Evolutionary conservation across 1,284 basidiomycete genomes (phyloP), one percentile per base, ranked within the genome.

Genomic region (Paramarasmius palmivorus): DNA sequence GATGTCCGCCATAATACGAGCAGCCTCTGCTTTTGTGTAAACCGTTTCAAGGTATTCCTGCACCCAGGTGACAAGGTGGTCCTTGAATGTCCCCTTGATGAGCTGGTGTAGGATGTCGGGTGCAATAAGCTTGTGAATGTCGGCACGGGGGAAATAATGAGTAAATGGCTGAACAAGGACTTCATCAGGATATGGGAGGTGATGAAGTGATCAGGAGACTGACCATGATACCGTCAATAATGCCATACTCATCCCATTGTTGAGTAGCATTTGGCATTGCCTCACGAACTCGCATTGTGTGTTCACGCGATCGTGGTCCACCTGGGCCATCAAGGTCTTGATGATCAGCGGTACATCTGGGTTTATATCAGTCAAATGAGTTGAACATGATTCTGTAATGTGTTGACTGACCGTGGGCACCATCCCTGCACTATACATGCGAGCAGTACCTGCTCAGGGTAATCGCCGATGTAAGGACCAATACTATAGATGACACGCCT

Each of bases 381-480:
- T 26, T 14, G 26, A n/a, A 49, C 6, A 6, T 32, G 6, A 32
- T 6, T 32, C 12, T 12, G 12, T 12, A 32, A 6, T 32, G 29
- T 32, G n/a, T 12, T 32, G 7, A 59, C 62, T 22, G 53, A 68
- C 65, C 60, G 58, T 41, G 64, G 58, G 55, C 69, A 72, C 69
- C 68, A 70, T 1, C 57, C 59, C 20, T 62, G 59, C 3, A 70
- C 65, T 51, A 68, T 61, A 39, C 65, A 50, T 4, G 57, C 9
- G 0, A 58, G 35, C 9, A 48, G 20, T 4, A 50, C 54, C 34
- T 60, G 59, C 46, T 71, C 69, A 0, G 64, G 68, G 50, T 72
- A 72, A 50, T 72, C 68, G 1, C 62, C 69, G 53, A 70, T 70
- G 52, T 66, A 71, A 9, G 68, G 65, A 0, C 70, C 69, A 4